Evolutionary conservation across 352 stramenopile species (phyloP), one percentile per base, ranked within the genome.

Genomic region (Aphanomyces cochlioides): DNA sequence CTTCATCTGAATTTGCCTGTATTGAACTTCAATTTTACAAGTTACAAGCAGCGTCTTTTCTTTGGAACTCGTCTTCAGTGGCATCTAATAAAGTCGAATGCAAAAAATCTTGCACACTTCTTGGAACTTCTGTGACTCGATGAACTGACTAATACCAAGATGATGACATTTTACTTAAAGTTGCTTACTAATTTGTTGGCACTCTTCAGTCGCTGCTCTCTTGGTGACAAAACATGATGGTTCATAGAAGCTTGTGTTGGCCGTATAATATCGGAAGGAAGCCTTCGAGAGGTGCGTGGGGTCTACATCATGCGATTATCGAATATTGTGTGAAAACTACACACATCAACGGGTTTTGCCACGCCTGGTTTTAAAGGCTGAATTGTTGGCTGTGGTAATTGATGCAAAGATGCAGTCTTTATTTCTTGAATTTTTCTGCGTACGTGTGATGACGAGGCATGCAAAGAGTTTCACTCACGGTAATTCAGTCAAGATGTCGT

Each of bases 41-140:
- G 34, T 61, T 61, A 3, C 54, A 61, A 28, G 54, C 54, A 13
- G 54, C 54, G 5, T 61, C 54, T 39, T 61, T 61, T 10, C 54
- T 28, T 7, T 3, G 54, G n/a, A 61, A 61, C 28, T 40, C 54
- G 13, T 39, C 54, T 12, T 37, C 54, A 5, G 54, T 61, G 5
- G 21, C 21, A 37, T 61, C 54, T 10, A 61, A 4, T 2, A 61
- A 37, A 37, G 28, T 61, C 54, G 54, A 28, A n/a, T 61, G 54
- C 7, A 61, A 1, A 61, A 61, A 61, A 7, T 37, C 13, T 28
- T 39, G 15, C 1, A 61, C 54, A 45, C 43, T 39, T 6, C 54
- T 28, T 6, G 54, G 54, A 17, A 61, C 21, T 19, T 61, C 54
- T 37, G 54, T 61, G 28, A 61, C 28, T 37, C 28, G 12, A 17